Base-by-base conservation (phyloP, 495 filamentous ascomycete genomes). In the Lasiosphaeria hispida region DNA sequence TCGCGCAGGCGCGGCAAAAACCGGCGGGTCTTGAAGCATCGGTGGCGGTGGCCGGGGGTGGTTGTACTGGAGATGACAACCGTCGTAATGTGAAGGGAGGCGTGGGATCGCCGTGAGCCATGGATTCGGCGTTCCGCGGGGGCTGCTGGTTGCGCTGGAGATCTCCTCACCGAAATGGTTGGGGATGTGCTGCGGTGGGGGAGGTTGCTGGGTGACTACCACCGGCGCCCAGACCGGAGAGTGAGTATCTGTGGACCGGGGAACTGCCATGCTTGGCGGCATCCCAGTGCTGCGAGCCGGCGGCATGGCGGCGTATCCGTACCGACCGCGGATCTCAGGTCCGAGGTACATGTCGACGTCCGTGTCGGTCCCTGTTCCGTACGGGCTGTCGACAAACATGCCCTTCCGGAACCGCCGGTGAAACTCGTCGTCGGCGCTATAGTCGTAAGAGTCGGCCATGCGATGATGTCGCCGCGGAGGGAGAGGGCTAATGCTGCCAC, bases 281-380 rank as follows among this genome's bases (percentile, higher is more conserved):
- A 7, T 42, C 44, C 36, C 49, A 38, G 52, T 14, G 51, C 14
- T 35, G n/a, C 14, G 51, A 10, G 34, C 5, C 11, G 33, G 35
- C 17, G 50, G 23, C 33, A 58, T 11, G 1, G 19, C n/a, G 10
- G 14, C 19, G 13, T 11, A 51, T 15, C 7, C 6, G n/a, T 47
- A 40, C 0, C 36, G 23, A 30, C 23, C 23, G 23, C 23, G 23
- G 23, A 30, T 30, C 23, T 30, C 44, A 3, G 23, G 53, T 11
- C 57, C 47, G 13, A 66, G 65, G 1, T 69, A 68, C n/a, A 67
- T 40, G 59, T 77, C 76, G 13, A 72, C 70, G 30, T 75, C 72
- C 0, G 70, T 69, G 44, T 70, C 68, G 10, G 65, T 66, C n/a
- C 57, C 62, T 35, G 66, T 69, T 11, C 59, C 63, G 41, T 73